Percentiles rank a stretch among this genome's conserved stretches.
Conservation (phyloP, 129 eudicot species). For the Sambucus nigra region DNA sequence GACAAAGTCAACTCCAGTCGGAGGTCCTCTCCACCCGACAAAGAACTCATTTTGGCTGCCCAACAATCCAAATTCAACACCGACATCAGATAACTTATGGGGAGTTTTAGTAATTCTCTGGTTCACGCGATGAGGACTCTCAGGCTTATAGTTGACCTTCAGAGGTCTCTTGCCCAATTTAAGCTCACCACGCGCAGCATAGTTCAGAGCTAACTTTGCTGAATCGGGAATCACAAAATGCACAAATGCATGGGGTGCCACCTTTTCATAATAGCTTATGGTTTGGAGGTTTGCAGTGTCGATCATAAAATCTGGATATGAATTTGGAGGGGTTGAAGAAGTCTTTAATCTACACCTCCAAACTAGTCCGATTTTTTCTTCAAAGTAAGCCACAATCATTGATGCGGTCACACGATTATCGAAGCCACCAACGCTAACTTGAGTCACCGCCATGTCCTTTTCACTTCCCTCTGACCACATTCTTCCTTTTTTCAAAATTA, state of each 20-base stretch:
- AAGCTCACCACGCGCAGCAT: conserved; percentile 31
- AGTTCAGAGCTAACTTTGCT: conserved; percentile 24
- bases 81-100: conserved; percentile 33
- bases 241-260: conserved; percentile 63
- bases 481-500: conserved; percentile 1
- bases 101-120: conserved; percentile 45
- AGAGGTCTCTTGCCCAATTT: conserved; percentile 17
- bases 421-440: conserved; percentile 55
- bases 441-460: conserved; percentile 30
- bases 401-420: conserved; percentile 34
- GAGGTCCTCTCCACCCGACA: conserved; percentile 58
- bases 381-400: conserved; percentile 41
- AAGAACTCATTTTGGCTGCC: conserved; percentile 31
- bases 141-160: conserved; percentile 43
- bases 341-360: conserved; percentile 62
- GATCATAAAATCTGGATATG: conserved; percentile 37
- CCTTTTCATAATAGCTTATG: conserved; percentile 30
- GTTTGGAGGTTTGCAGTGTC: conserved; percentile 16
- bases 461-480: conserved; percentile 42
- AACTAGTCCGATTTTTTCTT: conserved; percentile 30
- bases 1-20: conserved; percentile 40
- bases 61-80: conserved; percentile 37
- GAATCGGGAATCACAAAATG: conserved; percentile 42
- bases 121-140: conserved; percentile 43
- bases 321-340: conserved; percentile 57